Percentiles rank a stretch among this genome's conserved stretches.
These are phyloP conservation scores for Volvox africanus DNA, from an alignment of 139 green algal species.

Conservation along the genomic window DNA sequence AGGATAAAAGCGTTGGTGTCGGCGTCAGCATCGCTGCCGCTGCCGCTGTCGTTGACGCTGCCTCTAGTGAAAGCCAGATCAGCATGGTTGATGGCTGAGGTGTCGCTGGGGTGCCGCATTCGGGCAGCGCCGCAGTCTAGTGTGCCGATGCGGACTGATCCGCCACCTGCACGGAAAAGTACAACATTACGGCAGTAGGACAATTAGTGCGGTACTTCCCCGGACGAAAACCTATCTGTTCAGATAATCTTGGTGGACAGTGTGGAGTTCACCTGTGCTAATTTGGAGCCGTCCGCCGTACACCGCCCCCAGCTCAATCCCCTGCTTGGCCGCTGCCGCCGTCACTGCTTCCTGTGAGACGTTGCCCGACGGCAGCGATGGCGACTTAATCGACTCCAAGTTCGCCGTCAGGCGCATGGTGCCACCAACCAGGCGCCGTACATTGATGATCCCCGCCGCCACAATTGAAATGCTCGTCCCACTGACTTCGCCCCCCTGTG, in stretches of 20 bases:
- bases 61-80: no score
- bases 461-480: constrained; percentile 14
- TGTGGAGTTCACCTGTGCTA: neutral
- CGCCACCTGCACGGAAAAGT: constrained; percentile 1
- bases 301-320: neutral
- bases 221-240: no score
- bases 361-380: no score
- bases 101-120: no score
- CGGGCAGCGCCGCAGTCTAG: neutral
- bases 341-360: neutral
- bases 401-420: neutral
- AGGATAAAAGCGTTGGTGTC: no score
- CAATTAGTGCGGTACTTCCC: neutral
- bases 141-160: neutral
- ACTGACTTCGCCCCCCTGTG: constrained; percentile 34
- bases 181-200: neutral
- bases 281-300: neutral
- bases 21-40: neutral
- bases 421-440: constrained; percentile 30
- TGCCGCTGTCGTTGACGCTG: neutral
- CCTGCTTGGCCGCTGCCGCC: neutral
- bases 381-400: neutral
- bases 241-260: no score
- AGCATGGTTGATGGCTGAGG: no score
- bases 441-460: neutral